Evolutionary conservation across 2,329 filamentous ascomycete species (phyloP), one percentile per base, ranked within the genome.

Genomic region (Exophiala bonariae): DNA sequence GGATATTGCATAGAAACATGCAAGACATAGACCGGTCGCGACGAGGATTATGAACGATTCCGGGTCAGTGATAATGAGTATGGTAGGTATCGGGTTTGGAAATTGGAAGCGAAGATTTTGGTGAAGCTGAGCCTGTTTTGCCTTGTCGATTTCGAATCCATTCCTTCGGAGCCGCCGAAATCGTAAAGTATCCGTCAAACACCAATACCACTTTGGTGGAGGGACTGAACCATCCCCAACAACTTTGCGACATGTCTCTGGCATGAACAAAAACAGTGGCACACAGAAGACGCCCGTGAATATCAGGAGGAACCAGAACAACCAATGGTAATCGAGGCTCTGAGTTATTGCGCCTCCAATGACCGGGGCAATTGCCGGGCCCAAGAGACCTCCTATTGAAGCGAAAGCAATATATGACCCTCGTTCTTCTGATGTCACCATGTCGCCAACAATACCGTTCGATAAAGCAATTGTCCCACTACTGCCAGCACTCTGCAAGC

Each of bases 301-400:
- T 16, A 80, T 77, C 22, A 72, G 63, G 3, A 81, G 63, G 47
- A 79, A 76, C 75, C 76, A 80, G 52, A 80, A 81, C 5, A 80
- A 71, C 2, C 68, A 66, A 31, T 69, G 63, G 76, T 77, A 80
- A 1, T 76, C 77, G 0, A 79, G 55, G 32, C 68, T 67, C 38
- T 74, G 68, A 0, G 70, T 66, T 0, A 80, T 51, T 0, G 72
- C 59, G 6, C 77, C 78, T 0, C 77, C 77, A 18, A 80, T 69
- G 0, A 77, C 67, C 0, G 78, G 77, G 0, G 73, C 75, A 7
- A 79, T 50, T 0, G 74, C 71, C 4, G 74, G 74, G 0, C 69
- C 73, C 16, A 77, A 61, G 14, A 66, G 59, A 14, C 28, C 35
- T 2, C 61, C 63, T 2, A 64, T 39, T 6, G 59, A 58, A 2